Conservation (phyloP, 495 filamentous ascomycete genomes). For the Penicillium robsamsonii region DNA sequence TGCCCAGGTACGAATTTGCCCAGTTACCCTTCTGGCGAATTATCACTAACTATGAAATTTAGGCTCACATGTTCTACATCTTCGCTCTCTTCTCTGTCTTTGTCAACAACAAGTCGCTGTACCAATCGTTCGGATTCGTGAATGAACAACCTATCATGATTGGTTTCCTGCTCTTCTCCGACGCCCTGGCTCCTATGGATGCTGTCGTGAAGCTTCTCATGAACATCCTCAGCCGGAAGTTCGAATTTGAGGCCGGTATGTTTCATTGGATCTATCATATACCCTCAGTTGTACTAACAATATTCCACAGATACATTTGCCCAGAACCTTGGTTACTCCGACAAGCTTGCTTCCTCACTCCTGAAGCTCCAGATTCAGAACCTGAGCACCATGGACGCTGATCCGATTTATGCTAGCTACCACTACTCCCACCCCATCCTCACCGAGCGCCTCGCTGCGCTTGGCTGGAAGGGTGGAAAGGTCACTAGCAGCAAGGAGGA, state of each 20-base stretch:
- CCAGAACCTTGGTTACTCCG: slow-evolving; percentile 76
- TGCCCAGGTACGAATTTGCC: slow-evolving; percentile 63
- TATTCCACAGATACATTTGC: slow-evolving; percentile 70
- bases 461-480: slow-evolving; percentile 74
- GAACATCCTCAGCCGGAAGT: slow-evolving; percentile 90
- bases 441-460: slow-evolving; percentile 83
- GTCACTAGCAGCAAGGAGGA: slow-evolving; percentile 48
- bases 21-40: background rate
- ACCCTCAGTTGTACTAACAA: slow-evolving; percentile 1
- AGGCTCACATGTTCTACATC: slow-evolving; percentile 91
- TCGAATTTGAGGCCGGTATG: slow-evolving; percentile 92
- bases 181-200: slow-evolving; percentile 88
- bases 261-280: slow-evolving; percentile 2
- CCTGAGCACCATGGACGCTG: slow-evolving; percentile 96
- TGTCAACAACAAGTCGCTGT: slow-evolving; percentile 90
- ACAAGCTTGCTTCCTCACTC: slow-evolving; percentile 77
- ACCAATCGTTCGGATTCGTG: slow-evolving; percentile 85
- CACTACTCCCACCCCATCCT: slow-evolving; percentile 98
- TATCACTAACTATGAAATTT: slow-evolving; percentile 30
- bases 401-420: slow-evolving; percentile 96
- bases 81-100: slow-evolving; percentile 96
- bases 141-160: slow-evolving; percentile 87
- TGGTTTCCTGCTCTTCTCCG: slow-evolving; percentile 94
- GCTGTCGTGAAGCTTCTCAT: slow-evolving; percentile 87
- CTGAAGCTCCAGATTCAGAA: slow-evolving; percentile 99